These are phyloP conservation scores for Trichosporon coremiiforme DNA, from an alignment of 1,284 basidiomycete genomes.

Conservation along the genomic window DNA sequence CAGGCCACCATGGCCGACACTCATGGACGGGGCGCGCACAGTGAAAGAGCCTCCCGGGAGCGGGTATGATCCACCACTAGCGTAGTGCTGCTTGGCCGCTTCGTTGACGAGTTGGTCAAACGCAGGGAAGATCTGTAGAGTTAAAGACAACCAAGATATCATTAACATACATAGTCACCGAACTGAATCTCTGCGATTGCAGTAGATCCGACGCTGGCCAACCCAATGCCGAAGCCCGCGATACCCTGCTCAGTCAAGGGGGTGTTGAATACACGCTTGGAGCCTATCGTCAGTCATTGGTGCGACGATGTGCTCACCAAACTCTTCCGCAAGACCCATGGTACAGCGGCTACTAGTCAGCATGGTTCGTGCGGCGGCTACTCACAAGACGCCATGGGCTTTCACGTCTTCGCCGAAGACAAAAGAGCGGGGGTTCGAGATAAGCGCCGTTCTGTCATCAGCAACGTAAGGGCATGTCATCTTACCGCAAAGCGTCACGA, in stretches of 20 bases:
- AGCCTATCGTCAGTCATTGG: conserved; percentile 60
- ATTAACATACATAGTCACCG: conserved; percentile 50
- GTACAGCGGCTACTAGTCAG: conserved; percentile 39
- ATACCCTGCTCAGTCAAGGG: conserved; percentile 93
- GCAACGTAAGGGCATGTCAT: conserved; percentile 22
- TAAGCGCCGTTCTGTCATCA: conserved; percentile 68
- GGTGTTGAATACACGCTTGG: conserved; percentile 92
- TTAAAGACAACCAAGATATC: neutral
- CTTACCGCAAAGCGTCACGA: conserved; percentile 77
- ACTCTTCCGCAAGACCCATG: conserved; percentile 87
- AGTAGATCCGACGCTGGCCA: conserved; percentile 89
- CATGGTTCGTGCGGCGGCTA: conserved; percentile 63
- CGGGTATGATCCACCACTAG: conserved; percentile 76
- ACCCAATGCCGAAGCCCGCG: conserved; percentile 88
- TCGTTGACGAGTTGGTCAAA: conserved; percentile 97
- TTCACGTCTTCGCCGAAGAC: conserved; percentile 93
- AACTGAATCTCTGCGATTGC: conserved; percentile 90
- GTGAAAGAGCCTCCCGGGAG: conserved; percentile 73
- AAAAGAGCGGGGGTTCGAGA: conserved; percentile 79
- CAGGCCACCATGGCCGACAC: conserved; percentile 87
- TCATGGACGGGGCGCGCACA: conserved; percentile 82
- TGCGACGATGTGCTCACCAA: conserved; percentile 62
- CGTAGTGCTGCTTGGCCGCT: conserved; percentile 89
- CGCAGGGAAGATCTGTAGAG: conserved; percentile 73
- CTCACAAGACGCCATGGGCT: conserved; percentile 87